Percentiles rank a stretch among this genome's conserved stretches.
Evolutionary conservation across 768 basidiomycete genomes (phyloP).

Genomic region (Exsudoporus frostii): DNA sequence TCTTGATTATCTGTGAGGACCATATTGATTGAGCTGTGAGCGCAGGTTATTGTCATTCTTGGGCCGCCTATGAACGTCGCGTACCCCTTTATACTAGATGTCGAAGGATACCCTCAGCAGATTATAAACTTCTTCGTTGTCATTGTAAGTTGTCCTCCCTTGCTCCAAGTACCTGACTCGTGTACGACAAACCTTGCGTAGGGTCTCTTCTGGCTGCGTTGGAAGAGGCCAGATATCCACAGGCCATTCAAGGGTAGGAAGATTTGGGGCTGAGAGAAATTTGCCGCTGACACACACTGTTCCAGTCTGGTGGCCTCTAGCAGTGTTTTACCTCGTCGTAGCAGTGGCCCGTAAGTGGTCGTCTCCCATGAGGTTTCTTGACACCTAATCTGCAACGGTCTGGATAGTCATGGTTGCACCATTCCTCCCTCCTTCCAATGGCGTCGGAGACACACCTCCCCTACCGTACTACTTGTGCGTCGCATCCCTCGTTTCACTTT

Average conservation of each 20-base stretch:
- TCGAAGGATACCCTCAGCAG: conserved; percentile 46
- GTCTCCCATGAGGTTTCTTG: conserved; percentile 2
- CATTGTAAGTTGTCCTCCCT: conserved; percentile 33
- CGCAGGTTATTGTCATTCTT: conserved; percentile 49
- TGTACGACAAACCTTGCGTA: conserved; percentile 15
- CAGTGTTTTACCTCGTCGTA: conserved; percentile 52
- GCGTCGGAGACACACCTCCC: conserved; percentile 57
- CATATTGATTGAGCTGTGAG: background rate
- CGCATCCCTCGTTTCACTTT: background rate
- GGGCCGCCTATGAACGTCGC: conserved; percentile 49
- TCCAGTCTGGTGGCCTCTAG: conserved; percentile 54
- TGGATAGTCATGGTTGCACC: conserved; percentile 54
- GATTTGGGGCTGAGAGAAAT: background rate
- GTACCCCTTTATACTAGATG: conserved; percentile 59
- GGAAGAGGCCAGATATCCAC: conserved; percentile 42
- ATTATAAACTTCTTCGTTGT: conserved; percentile 57
- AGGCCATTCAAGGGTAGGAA: conserved; percentile 53
- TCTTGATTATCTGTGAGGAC: background rate
- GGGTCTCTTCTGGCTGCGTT: conserved; percentile 58
- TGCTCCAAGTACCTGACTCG: conserved; percentile 26
- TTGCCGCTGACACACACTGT: conserved; percentile 2
- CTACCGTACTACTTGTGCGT: conserved; percentile 53
- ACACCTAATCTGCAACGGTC: background rate
- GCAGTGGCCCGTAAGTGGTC: conserved; percentile 46
- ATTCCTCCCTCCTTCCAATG: conserved; percentile 51